Evolutionary conservation across 257 asterid genomes (phyloP), one percentile per base, ranked within the genome.

Genomic region (Nicotiana knightiana): DNA sequence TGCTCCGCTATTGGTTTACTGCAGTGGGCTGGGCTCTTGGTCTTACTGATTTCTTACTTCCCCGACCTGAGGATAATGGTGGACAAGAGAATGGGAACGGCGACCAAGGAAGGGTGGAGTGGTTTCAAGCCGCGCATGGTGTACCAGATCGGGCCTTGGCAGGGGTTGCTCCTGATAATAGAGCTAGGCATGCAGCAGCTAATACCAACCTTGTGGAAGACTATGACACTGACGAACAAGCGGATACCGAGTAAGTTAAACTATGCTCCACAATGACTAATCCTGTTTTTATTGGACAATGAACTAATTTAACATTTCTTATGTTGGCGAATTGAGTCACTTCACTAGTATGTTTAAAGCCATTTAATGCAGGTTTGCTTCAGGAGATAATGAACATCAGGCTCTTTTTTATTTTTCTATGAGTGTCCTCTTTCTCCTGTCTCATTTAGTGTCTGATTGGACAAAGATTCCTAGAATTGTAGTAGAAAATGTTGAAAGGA

Each of bases 11-110:
- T 82, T 96, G 99, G 99, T 96, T 96, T 86, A 88, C 97, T 82
- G 99, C 88, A n/a, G 92, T 94, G 87, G 99, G 99, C 70, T 94
- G 98, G 98, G 89, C 97, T 11, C 97, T 96, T 84, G 97, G 97
- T 81, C 89, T 96, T 76, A 93, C 95, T 11, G 97, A 94, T 82
- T 96, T 89, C 88, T 88, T 96, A 77, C 94, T 96, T 68, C 97
- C 98, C 61, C 92, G 87, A 86, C 97, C 97, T 24, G 99, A 96
- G 84, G 97, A 96, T 67, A 91, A 85, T 83, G 93, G 85, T 85
- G 93, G 91, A 77, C 93, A 89, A 39, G 97, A 92, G 66, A 91
- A 91, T 85, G 97, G 93, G 79, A 93, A 93, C 68, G 93, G 79
- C 32, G 97, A 93, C 86, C 83, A 77, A 18, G 97, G 91, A 80